Conservation (phyloP, 2,329 filamentous ascomycete genomes). For the Xylariaceae sp. region DNA sequence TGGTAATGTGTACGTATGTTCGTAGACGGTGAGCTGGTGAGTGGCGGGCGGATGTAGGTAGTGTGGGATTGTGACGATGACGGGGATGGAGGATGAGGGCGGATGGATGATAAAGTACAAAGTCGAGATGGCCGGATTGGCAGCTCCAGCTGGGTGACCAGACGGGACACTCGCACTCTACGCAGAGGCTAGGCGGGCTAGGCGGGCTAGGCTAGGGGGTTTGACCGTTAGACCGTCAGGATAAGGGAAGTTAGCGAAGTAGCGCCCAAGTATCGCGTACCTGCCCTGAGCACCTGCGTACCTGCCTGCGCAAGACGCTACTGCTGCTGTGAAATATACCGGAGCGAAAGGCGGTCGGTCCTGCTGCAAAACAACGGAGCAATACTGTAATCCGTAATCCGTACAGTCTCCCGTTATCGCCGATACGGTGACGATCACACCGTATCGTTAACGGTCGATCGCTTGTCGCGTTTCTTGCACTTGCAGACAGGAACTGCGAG, state of each 20-base stretch:
- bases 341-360: not conserved
- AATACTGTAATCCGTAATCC: not conserved
- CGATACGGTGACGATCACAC: too few species aligned
- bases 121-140: not conserved
- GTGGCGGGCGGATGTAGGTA: slow-evolving; percentile 6
- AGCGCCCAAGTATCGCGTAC: not conserved
- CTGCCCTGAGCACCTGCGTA: not conserved
- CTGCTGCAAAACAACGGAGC: not conserved
- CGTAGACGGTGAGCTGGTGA: not conserved
- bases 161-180: too few species aligned
- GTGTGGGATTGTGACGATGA: not conserved
- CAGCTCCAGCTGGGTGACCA: not conserved
- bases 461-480: too few species aligned
- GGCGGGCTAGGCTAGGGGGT: not conserved
- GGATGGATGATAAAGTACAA: not conserved
- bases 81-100: not conserved
- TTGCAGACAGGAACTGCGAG: too few species aligned
- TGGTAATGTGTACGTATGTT: not conserved
- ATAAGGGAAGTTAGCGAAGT: not conserved
- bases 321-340: too few species aligned
- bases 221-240: not conserved
- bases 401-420: too few species aligned
- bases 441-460: too few species aligned
- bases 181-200: not conserved
- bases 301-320: too few species aligned